Base-by-base conservation (phyloP, 2,329 filamentous ascomycete genomes). In the Aschersonia sp. region DNA sequence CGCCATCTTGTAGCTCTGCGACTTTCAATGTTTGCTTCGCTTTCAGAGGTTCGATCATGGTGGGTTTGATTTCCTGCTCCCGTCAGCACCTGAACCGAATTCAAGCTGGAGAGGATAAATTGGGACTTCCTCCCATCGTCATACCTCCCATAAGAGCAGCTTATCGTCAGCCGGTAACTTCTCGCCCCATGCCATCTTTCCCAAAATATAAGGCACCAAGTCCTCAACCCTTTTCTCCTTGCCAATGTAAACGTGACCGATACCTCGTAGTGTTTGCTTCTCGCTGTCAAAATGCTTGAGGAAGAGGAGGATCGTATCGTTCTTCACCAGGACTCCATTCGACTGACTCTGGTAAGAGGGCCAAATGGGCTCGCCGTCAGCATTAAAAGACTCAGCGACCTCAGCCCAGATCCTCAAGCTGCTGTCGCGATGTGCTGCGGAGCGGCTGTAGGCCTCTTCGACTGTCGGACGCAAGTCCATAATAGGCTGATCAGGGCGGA, bases 11-110 rank as follows among this genome's bases (percentile, higher is more conserved):
- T 30, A 98, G 84, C 62, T 98, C 94, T 1, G 92, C 92, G 50
- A 86, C 81, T 54, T 88, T 85, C 50, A 98, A 74, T 0, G 88
- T 87, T 59, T 87, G 81, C 67, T 95, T 97, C 0, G 83, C 77
- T 66, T 95, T 97, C 71, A 98, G 83, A 6, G 78, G 75, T 60
- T 98, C 94, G 54, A 98, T 95, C 89, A 97, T 97, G 50, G 81
- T 86, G 46, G 89, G 88, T 66, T 97, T 98, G 66, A 98, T 97
- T 69, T 98, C 92, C 74, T 78, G 35, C 43, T 30, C 45, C 39
- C 22, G 37, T 55, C 50, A 44, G 43, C 45, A 32, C 22, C 22
- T 22, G 22, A 22, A 22, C 22, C 22, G 22, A 22, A 22, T 22
- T 22, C 22, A 22, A 22, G 2, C 2, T 22, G 0, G 22, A 3